These are phyloP conservation scores for Diutina neorugosa DNA, from an alignment of 1,139 yeast genomes.

Conservation along the genomic window DNA sequence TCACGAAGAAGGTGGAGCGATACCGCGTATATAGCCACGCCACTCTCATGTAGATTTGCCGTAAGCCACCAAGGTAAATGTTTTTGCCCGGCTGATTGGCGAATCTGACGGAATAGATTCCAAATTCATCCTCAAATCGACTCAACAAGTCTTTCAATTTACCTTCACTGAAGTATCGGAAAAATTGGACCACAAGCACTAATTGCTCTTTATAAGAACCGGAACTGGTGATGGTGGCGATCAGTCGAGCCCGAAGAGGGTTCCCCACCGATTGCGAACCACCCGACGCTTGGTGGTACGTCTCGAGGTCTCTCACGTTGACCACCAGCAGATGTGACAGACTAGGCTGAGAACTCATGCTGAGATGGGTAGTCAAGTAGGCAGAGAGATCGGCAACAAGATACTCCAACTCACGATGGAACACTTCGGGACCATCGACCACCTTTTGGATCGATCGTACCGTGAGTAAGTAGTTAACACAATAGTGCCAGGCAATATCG, in stretches of 20 bases:
- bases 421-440: not conserved
- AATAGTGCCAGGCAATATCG: not conserved
- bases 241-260: not conserved
- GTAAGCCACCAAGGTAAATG: not conserved
- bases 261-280: not conserved
- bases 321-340: not conserved
- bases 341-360: not conserved
- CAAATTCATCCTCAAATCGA: not conserved
- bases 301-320: not conserved
- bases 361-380: not conserved
- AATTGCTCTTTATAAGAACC: not conserved
- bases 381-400: not conserved
- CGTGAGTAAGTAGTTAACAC: not conserved
- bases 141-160: not conserved
- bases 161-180: not conserved
- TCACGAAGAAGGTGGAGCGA: not conserved
- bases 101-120: not conserved
- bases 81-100: conserved; percentile 1
- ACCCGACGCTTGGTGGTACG: not conserved
- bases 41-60: not conserved
- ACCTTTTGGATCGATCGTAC: not conserved
- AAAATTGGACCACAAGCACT: not conserved
- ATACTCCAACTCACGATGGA: not conserved
- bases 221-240: not conserved
- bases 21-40: not conserved